Evolutionary conservation across 306 rosid genomes (phyloP).

Genomic region (Cicer yamashitae): DNA sequence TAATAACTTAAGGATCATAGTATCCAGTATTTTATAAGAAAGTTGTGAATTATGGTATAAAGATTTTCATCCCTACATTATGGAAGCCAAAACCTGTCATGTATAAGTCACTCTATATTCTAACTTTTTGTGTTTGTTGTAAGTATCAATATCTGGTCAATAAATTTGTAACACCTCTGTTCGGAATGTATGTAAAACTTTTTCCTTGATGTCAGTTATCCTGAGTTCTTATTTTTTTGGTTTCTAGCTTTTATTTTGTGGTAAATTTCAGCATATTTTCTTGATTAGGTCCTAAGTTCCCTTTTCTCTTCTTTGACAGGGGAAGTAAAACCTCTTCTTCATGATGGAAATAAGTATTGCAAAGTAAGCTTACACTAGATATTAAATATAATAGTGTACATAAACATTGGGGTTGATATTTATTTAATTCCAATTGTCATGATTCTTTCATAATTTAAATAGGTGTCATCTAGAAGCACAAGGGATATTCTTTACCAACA

Average conservation of each 20-base stretch:
- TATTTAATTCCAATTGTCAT: background rate
- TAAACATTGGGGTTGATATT: slow-evolving; percentile 4
- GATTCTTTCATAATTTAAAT: slow-evolving; percentile 33
- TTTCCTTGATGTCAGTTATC: background rate
- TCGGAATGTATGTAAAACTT: slow-evolving; percentile 27
- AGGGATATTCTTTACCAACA: slow-evolving; percentile 46
- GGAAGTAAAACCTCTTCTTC: slow-evolving; percentile 38
- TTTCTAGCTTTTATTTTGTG: background rate
- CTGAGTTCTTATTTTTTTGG: slow-evolving; percentile 16
- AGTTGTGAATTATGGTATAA: background rate
- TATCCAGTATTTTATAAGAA: slow-evolving; percentile 2
- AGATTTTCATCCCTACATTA: background rate
- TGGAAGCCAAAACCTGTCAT: slow-evolving; percentile 1
- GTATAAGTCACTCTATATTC: background rate
- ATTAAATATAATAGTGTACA: background rate
- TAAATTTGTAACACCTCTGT: slow-evolving; percentile 23
- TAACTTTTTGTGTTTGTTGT: slow-evolving; percentile 24
- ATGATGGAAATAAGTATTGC: slow-evolving; percentile 50
- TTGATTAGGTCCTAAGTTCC: slow-evolving; percentile 13
- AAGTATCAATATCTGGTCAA: slow-evolving; percentile 9
- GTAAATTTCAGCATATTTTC: slow-evolving; percentile 19
- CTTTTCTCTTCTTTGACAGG: slow-evolving; percentile 36
- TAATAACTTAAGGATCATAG: background rate
- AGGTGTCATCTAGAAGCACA: slow-evolving; percentile 50
- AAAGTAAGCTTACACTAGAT: slow-evolving; percentile 42